phyloP scores from a whole-genome alignment of 1,139 yeast genomes.

The Blastobotrys elegans region DNA sequence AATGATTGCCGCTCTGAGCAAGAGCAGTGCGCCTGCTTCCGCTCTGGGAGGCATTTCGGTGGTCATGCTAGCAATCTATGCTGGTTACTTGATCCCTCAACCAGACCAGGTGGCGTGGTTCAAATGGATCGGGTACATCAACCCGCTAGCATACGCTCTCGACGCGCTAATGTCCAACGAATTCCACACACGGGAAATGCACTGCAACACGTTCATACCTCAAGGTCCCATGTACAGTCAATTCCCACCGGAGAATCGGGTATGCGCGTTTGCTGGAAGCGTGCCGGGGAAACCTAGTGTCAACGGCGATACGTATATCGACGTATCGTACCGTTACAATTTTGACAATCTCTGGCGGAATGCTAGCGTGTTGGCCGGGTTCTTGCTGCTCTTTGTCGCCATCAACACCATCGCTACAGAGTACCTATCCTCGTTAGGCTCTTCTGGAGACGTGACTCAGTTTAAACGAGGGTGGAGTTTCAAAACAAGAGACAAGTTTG shows the following conservation, averaged over 20 bases:
- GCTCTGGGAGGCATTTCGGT: slow-evolving; percentile 45
- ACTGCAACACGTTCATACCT: slow-evolving; percentile 35
- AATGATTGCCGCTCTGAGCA: slow-evolving; percentile 51
- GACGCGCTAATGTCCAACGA: slow-evolving; percentile 46
- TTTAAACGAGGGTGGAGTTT: neutral
- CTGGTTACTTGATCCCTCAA: slow-evolving; percentile 48
- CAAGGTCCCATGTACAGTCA: slow-evolving; percentile 37
- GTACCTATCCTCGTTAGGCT: slow-evolving; percentile 13
- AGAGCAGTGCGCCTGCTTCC: slow-evolving; percentile 52
- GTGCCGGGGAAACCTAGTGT: slow-evolving; percentile 39
- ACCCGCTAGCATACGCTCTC: slow-evolving; percentile 45
- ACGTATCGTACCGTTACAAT: slow-evolving; percentile 34
- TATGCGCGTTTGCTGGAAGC: slow-evolving; percentile 41
- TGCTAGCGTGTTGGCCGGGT: slow-evolving; percentile 36
- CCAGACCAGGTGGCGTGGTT: slow-evolving; percentile 49
- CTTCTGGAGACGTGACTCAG: neutral
- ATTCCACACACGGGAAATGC: slow-evolving; percentile 39
- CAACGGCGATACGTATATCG: slow-evolving; percentile 40
- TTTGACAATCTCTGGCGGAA: slow-evolving; percentile 38
- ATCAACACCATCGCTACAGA: slow-evolving; percentile 36
- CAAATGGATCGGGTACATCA: slow-evolving; percentile 46
- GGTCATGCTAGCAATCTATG: slow-evolving; percentile 44
- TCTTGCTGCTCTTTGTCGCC: slow-evolving; percentile 33
- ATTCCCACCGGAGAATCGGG: slow-evolving; percentile 35
- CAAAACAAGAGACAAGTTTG: neutral